Evolutionary conservation across 2,329 filamentous ascomycete species (phyloP), one percentile per base, ranked within the genome.

Genomic region (Fusarium phyllophilum): DNA sequence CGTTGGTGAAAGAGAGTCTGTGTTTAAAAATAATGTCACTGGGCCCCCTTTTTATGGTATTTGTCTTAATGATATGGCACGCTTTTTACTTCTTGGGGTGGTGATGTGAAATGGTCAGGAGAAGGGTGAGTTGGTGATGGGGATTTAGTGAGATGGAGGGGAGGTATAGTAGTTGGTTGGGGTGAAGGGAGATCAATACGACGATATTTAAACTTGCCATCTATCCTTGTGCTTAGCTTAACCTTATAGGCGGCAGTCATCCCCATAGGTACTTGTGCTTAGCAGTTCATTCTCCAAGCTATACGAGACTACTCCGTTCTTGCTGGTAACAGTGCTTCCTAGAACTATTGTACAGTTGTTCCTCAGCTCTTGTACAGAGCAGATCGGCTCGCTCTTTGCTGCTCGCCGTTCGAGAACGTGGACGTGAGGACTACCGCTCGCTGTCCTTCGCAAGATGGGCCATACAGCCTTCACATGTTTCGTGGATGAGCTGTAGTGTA

Each of bases 41-140:
- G 20, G 33, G 24, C 34, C 17, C 24, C 26, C 12, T 57, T 62
- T 68, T 69, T 56, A 59, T 65, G 52, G 36, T 68, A 57, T 48
- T 42, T 33, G 66, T 77, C 55, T 65, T 77, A 76, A 77, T 77
- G 71, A 61, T 58, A 77, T 66, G 75, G 58, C 66, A 59, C 38
- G 62, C 57, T 70, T 74, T 22, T 33, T 62, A 48, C 44, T 77
- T 74, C 64, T 49, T 15, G 36, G 54, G 56, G 24, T 55, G 31
- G 18, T 46, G 51, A 54, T 52, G 36, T 44, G 52, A 38, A 13
- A 11, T 49, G n/a, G 46, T 9, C 17, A 10, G 34, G 33, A 22
- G 49, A 17, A 29, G 34, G 22, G 26, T 31, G 34, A 41, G 22
- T 34, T 3, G 31, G 12, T 8, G 12, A 34, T 51, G 31, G 24